These are phyloP conservation scores for Candida germanica DNA, from an alignment of 805 yeast genomes.

Conservation along the genomic window DNA sequence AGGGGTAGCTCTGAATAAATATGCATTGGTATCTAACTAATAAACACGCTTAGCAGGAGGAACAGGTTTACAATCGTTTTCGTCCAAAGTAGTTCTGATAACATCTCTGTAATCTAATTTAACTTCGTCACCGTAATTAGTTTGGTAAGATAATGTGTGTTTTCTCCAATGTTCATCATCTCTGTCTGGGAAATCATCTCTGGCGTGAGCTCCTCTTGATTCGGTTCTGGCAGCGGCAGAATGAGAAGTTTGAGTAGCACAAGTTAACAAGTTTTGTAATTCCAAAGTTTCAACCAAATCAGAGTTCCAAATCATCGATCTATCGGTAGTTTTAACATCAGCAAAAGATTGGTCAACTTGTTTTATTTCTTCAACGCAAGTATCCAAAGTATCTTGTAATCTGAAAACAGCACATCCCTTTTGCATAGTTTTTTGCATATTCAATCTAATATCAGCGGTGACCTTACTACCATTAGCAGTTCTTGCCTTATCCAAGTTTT, in stretches of 20 bases:
- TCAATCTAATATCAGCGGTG: conserved; percentile 85
- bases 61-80: conserved; percentile 87
- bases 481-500: conserved; percentile 85
- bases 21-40: conserved; percentile 30
- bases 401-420: conserved; percentile 96
- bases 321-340: conserved; percentile 83
- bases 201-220: conserved; percentile 99
- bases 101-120: conserved; percentile 83
- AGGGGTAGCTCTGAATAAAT: too few relatives aligned
- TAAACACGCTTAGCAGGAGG: conserved; percentile 97
- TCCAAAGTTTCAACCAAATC: conserved; percentile 95
- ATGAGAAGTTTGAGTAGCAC: conserved; percentile 93
- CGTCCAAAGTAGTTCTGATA: conserved; percentile 80
- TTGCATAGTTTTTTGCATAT: conserved; percentile 97
- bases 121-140: conserved; percentile 64
- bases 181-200: conserved; percentile 96
- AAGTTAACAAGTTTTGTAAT: conserved; percentile 91
- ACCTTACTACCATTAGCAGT: conserved; percentile 76
- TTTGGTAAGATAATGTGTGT: conserved; percentile 93
- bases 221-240: conserved; percentile 95
- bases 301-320: conserved; percentile 98
- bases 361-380: conserved; percentile 79
- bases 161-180: conserved; percentile 98
- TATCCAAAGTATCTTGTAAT: conserved; percentile 85
- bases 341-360: conserved; percentile 71